Percentiles rank a stretch among this genome's conserved stretches.
These are phyloP conservation scores for Paramecium caudatum DNA, from an alignment of 73 alveolate species.

Conservation along the genomic window DNA sequence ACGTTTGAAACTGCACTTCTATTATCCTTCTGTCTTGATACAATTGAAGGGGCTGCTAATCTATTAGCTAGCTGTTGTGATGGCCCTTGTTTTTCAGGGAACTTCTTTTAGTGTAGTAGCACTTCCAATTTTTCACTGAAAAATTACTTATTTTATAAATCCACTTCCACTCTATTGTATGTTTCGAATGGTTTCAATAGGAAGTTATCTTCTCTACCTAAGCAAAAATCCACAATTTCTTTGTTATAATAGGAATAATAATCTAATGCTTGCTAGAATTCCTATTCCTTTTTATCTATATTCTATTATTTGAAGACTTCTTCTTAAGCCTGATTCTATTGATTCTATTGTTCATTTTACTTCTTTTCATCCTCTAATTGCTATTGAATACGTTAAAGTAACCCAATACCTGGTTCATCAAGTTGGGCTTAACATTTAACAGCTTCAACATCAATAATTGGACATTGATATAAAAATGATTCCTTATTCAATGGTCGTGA, in stretches of 20 bases:
- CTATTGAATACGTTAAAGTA: not conserved
- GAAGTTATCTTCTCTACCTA: not conserved
- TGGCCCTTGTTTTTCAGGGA: not conserved
- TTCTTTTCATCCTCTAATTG: constrained; percentile 52
- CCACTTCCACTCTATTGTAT: constrained; percentile 42
- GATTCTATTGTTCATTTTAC: not conserved
- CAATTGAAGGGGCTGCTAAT: constrained; percentile 52
- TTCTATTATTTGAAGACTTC: not conserved
- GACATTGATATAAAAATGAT: not conserved
- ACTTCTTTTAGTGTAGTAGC: constrained; percentile 24
- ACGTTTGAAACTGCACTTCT: constrained; percentile 40
- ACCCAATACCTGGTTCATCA: constrained; percentile 48
- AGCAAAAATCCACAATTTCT: constrained; percentile 52
- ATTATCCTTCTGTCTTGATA: constrained; percentile 39
- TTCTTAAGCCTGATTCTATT: not conserved
- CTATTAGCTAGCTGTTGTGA: not conserved
- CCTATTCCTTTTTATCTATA: constrained; percentile 13
- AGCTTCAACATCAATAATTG: not conserved
- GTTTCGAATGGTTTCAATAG: constrained; percentile 7
- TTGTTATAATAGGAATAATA: constrained; percentile 35
- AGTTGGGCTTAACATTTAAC: constrained; percentile 20
- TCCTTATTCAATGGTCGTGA: not conserved
- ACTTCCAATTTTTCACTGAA: constrained; percentile 52
- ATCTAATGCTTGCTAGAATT: not conserved
- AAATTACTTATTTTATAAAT: not conserved